Evolutionary conservation across 2,329 filamentous ascomycete species (phyloP).

Genomic region (Calycina marina): DNA sequence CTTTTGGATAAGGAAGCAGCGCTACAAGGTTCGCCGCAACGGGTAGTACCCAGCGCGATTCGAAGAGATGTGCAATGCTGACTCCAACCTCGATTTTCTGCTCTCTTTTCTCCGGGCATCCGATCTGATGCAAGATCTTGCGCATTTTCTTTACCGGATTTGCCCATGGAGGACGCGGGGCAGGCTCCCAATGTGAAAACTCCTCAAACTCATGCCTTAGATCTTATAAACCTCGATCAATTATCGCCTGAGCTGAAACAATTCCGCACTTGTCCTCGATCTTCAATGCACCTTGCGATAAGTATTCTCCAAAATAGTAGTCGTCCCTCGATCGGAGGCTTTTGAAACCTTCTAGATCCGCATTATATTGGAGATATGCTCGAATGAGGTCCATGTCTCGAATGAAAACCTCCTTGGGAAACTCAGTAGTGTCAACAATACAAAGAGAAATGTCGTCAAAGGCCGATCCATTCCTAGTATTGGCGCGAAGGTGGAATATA

Average conservation of each 20-base stretch:
- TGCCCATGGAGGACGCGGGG: conserved; percentile 2
- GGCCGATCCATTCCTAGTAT: conserved; percentile 2
- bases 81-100: conserved; percentile 3
- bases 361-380: conserved; percentile 3
- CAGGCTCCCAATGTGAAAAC: conserved; percentile 2
- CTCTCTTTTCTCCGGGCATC: not conserved
- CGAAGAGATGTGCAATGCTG: conserved; percentile 3
- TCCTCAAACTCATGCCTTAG: conserved; percentile 5
- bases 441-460: conserved; percentile 4
- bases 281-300: conserved; percentile 7
- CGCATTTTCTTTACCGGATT: conserved; percentile 2
- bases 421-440: conserved; percentile 5
- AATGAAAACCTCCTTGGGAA: conserved; percentile 4
- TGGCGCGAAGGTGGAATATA: conserved; percentile 4
- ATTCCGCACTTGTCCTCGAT: conserved; percentile 7
- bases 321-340: conserved; percentile 2
- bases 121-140: conserved; percentile 1
- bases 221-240: conserved; percentile 4
- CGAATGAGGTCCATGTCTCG: conserved; percentile 5
- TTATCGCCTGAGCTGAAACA: conserved; percentile 5
- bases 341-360: conserved; percentile 1
- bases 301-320: conserved; percentile 8
- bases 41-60: conserved; percentile 3
- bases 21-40: conserved; percentile 3
- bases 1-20: conserved; percentile 1